Percentiles rank a stretch among this genome's conserved stretches.
These are phyloP conservation scores for Magnaporthiopsis rhizophila DNA, from an alignment of 2,329 filamentous ascomycete species.

Conservation along the genomic window DNA sequence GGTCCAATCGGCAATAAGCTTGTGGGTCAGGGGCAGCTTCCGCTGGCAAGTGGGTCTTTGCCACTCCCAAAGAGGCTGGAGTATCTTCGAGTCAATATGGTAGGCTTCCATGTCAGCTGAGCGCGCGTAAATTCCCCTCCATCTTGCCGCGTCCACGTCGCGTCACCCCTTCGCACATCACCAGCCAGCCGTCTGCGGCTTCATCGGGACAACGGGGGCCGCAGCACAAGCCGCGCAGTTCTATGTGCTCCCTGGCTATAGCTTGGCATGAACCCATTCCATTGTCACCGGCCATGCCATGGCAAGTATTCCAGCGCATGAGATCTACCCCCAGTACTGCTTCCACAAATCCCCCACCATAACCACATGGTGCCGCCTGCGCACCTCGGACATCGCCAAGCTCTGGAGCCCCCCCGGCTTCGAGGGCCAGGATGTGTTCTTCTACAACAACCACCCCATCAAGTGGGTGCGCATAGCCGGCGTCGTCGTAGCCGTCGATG, in stretches of 20 bases:
- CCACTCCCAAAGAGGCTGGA: no score
- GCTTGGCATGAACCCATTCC: neutral
- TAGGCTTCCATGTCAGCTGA: neutral
- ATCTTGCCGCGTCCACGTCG: neutral
- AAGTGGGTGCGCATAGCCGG: slow-evolving; percentile 67
- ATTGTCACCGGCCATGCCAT: slow-evolving; percentile 36
- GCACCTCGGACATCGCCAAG: slow-evolving; percentile 38
- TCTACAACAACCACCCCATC: slow-evolving; percentile 67
- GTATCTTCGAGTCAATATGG: no score
- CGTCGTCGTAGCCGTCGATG: slow-evolving; percentile 56
- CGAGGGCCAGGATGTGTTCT: slow-evolving; percentile 52
- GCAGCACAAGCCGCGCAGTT: neutral
- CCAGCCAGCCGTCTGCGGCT: neutral
- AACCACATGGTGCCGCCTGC: slow-evolving; percentile 51
- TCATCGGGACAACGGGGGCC: neutral
- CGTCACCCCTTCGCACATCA: neutral
- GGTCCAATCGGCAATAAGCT: no score
- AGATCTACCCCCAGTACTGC: slow-evolving; percentile 54
- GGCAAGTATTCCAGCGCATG: slow-evolving; percentile 29
- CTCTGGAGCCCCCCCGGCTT: slow-evolving; percentile 40
- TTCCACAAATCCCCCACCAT: slow-evolving; percentile 55
- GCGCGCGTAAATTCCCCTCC: neutral
- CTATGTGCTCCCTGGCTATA: neutral
- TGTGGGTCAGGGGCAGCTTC: no score
- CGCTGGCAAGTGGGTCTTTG: no score